Conservation (phyloP, 2,329 filamentous ascomycete genomes). For the Colletotrichum spaethianum region DNA sequence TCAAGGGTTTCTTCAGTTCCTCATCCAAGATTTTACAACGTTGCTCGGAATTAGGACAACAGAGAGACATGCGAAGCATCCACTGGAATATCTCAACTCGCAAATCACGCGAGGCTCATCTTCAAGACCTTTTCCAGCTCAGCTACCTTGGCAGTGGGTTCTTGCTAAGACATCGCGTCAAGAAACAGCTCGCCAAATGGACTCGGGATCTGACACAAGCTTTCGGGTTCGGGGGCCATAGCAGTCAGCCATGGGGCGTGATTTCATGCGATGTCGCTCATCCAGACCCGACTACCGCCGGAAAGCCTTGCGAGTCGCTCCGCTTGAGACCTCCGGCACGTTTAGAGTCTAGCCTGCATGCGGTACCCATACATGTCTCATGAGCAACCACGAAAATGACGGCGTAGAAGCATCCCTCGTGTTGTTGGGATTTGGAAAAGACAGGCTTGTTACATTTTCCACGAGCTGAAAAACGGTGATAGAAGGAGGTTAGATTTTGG, state of each 20-base stretch:
- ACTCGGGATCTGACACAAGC: slow-evolving; percentile 4
- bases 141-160: background rate
- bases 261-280: background rate
- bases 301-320: slow-evolving; percentile 8
- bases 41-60: background rate
- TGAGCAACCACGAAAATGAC: slow-evolving; percentile 23
- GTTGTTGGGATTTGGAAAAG: background rate
- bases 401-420: slow-evolving; percentile 10
- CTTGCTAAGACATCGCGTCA: background rate
- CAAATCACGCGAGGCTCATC: background rate
- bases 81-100: background rate
- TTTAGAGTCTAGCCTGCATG: slow-evolving; percentile 19
- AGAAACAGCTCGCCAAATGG: background rate
- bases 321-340: slow-evolving; percentile 23
- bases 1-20: background rate
- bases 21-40: no score
- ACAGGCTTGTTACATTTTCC: background rate
- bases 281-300: background rate
- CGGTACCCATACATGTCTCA: slow-evolving; percentile 22
- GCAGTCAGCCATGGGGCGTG: background rate
- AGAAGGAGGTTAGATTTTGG: background rate
- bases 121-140: background rate
- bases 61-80: background rate
- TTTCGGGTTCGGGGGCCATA: background rate
- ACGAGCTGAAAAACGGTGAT: slow-evolving; percentile 13